Conservation (phyloP, 441 rosid genomes). For the Erodium chrysanthum region DNA sequence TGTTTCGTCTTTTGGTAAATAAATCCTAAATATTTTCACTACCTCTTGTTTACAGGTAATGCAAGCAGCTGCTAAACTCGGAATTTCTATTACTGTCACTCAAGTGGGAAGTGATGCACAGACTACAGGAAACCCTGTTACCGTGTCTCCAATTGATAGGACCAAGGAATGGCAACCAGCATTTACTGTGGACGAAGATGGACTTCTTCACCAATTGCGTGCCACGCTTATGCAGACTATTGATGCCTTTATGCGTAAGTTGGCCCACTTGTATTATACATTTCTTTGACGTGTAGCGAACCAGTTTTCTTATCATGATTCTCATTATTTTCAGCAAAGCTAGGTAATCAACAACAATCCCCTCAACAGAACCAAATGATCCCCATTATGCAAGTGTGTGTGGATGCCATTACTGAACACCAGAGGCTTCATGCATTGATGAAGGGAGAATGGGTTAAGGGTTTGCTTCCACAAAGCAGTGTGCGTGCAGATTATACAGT, state of each 20-base stretch:
- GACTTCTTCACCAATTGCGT: slow-evolving; percentile 64
- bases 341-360: slow-evolving; percentile 44
- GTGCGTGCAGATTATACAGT: slow-evolving; percentile 63
- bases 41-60: slow-evolving; percentile 45
- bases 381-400: slow-evolving; percentile 68
- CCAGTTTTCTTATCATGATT: slow-evolving; percentile 11
- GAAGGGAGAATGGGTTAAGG: slow-evolving; percentile 94
- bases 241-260: slow-evolving; percentile 57
- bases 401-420: slow-evolving; percentile 83
- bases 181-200: slow-evolving; percentile 72
- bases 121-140: slow-evolving; percentile 34
- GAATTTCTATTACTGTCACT: slow-evolving; percentile 50
- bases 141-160: slow-evolving; percentile 47
- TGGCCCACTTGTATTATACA: slow-evolving; percentile 5
- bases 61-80: slow-evolving; percentile 74
- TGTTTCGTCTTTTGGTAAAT: neutral
- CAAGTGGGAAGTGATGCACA: slow-evolving; percentile 64
- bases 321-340: slow-evolving; percentile 44
- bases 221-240: slow-evolving; percentile 65
- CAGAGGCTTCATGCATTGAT: slow-evolving; percentile 74
- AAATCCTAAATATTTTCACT: slow-evolving; percentile 12
- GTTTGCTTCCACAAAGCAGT: slow-evolving; percentile 67
- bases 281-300: neutral
- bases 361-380: slow-evolving; percentile 57
- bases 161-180: slow-evolving; percentile 74